Base-by-base conservation (phyloP, 768 basidiomycete species). In the Xerocomus potaroensis region DNA sequence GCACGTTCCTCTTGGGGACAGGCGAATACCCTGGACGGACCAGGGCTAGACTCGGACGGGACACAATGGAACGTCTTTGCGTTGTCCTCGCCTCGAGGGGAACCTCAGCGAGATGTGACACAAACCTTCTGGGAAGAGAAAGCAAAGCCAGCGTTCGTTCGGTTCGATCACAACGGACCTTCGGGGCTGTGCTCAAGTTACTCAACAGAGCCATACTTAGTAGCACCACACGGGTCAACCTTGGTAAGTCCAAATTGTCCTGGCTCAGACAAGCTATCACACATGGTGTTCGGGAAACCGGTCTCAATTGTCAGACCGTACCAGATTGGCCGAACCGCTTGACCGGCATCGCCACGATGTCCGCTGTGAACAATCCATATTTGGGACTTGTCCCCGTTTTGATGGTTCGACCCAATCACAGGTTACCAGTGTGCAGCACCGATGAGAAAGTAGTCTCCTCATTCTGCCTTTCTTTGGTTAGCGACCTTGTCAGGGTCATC, bases 401-500 rank as follows among this genome's bases (percentile, higher is more conserved):
- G 56, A 45, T 58, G 48, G 49, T 44, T n/a, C 38, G 52, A 49
- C 49, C 45, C 53, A 42, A 57, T 42, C 35, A 54, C 42, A 51
- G 36, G 49, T 55, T 33, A 24, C 50, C 39, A 50, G 30, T 48
- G 32, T 23, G 34, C 37, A 43, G 21, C 33, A 46, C 30, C 30
- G 49, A 57, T 61, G 54, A 47, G 63, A 60, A 49, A 50, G 35
- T 40, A 27, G 21, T 21, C 42, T 36, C 41, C 24, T 36, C 48
- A 54, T 53, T 48, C 49, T 61, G 43, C 30, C 66, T 60, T 48
- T 51, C 58, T 66, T 65, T 66, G 66, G 65, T 63, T 62, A 66
- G 56, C 50, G 49, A 45, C 40, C 48, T 39, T 18, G 31, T 58
- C 63, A 65, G 64, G 65, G 57, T 58, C 60, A 19, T 40, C 41